Evolutionary conservation across 2,329 filamentous ascomycete genomes (phyloP), one percentile per base, ranked within the genome.

Genomic region (Pleoardoris graminearum): DNA sequence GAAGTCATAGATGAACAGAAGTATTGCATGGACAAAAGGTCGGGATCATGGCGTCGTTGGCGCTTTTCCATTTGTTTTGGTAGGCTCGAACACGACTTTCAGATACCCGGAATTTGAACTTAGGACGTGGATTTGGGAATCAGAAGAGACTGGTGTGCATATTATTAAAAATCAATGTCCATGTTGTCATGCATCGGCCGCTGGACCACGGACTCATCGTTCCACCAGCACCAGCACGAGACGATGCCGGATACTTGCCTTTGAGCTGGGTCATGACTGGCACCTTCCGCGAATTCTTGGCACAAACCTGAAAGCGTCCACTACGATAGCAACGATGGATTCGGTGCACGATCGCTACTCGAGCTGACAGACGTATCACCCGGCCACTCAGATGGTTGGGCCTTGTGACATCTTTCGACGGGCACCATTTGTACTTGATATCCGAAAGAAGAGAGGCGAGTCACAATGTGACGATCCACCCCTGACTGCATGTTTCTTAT

Each of bases 71-170:
- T 54, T 51, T 57, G 27, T 50, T 23, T 48, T 51, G 43, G 44
- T 46, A 55, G 51, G 45, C 48, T 57, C 39, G 38, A 53, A 48
- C 50, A 51, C 48, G 53, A 54, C 53, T 51, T 59, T 57, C 60
- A 61, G 61, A 65, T 65, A 65, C 61, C 61, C 61, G 50, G 56
- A 61, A 60, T 63, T 63, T 60, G 60, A 58, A 29, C 33, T 36
- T 38, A 33, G 22, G 12, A 57, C 19, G 32, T 29, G 38, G 32
- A 11, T 33, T 29, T 17, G 25, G 35, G n/a, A 22, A 36, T 25
- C 32, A 27, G 22, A 23, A 35, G 21, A 47, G 19, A 17, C 30
- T 35, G 44, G 30, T 37, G 10, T 47, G 44, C 44, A 37, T 38
- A 47, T 29, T 21, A 19, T n/a, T 37, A 47, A 33, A 17, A 44